phyloP scores from a whole-genome alignment of 805 yeast species.

The Ogataea angusta region DNA sequence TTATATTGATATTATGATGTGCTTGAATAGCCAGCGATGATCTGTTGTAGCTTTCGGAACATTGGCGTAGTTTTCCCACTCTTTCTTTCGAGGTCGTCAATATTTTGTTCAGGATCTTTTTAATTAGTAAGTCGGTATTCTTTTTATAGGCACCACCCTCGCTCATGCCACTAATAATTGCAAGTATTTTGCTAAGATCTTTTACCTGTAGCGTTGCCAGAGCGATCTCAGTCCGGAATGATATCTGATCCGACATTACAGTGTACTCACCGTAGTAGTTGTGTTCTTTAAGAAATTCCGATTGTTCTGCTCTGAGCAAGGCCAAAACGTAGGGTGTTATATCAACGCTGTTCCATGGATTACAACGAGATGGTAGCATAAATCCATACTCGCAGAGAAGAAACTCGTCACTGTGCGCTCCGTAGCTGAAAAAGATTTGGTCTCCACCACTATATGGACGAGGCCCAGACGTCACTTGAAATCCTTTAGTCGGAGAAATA shows the following conservation, averaged over 20 bases:
- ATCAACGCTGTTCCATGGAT: slow-evolving; percentile 72
- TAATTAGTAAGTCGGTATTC: slow-evolving; percentile 31
- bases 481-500: slow-evolving; percentile 43
- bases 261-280: slow-evolving; percentile 79
- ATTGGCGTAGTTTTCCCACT: slow-evolving; percentile 1
- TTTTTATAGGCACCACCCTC: slow-evolving; percentile 43
- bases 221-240: slow-evolving; percentile 76
- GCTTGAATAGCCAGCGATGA: not conserved
- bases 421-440: slow-evolving; percentile 75
- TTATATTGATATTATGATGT: not conserved
- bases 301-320: slow-evolving; percentile 37
- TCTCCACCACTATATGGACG: slow-evolving; percentile 37
- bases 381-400: slow-evolving; percentile 88
- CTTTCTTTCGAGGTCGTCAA: not conserved
- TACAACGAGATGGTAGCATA: slow-evolving; percentile 38
- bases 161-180: slow-evolving; percentile 43
- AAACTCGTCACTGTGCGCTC: slow-evolving; percentile 84
- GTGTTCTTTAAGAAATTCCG: slow-evolving; percentile 42
- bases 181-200: slow-evolving; percentile 33
- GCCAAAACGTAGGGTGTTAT: slow-evolving; percentile 43
- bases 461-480: slow-evolving; percentile 44
- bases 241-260: slow-evolving; percentile 46
- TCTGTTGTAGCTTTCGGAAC: not conserved
- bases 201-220: slow-evolving; percentile 52
- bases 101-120: slow-evolving; percentile 34